These are phyloP conservation scores for Harringtonia lauricola DNA, from an alignment of 2,329 filamentous ascomycete species.

Conservation along the genomic window DNA sequence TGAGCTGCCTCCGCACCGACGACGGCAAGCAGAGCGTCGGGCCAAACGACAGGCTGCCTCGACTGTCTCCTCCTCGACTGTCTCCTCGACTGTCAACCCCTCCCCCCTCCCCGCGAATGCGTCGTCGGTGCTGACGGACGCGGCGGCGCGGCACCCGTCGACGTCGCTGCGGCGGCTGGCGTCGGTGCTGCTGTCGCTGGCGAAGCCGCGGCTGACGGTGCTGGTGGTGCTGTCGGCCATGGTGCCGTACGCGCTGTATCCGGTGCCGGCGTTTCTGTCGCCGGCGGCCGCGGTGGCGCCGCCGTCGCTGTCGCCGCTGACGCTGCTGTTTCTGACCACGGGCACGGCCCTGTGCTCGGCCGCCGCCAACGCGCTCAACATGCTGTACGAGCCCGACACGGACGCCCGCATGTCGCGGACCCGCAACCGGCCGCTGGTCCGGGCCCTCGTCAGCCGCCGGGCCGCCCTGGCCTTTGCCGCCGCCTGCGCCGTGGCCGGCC, in stretches of 20 bases:
- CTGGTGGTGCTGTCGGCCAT: slow-evolving; percentile 87
- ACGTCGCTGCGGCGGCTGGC: slow-evolving; percentile 52
- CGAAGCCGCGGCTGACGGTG: slow-evolving; percentile 89
- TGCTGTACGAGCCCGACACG: slow-evolving; percentile 86
- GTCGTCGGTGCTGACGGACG: slow-evolving; percentile 43
- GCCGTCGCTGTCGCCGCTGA: slow-evolving; percentile 81
- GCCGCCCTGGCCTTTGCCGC: slow-evolving; percentile 70
- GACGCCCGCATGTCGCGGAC: slow-evolving; percentile 94
- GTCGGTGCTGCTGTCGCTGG: slow-evolving; percentile 76
- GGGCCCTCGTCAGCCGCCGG: slow-evolving; percentile 61
- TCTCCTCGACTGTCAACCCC: neutral
- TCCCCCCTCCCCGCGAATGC: slow-evolving; percentile 18
- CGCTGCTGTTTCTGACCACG: slow-evolving; percentile 80
- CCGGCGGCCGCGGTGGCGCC: slow-evolving; percentile 29
- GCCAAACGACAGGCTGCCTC: neutral
- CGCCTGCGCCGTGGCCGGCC: slow-evolving; percentile 57
- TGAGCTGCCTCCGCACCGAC: slow-evolving; percentile 10
- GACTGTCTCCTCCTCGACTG: neutral
- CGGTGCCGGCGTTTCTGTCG: slow-evolving; percentile 74
- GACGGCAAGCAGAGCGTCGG: slow-evolving; percentile 12
- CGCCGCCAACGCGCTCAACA: slow-evolving; percentile 89
- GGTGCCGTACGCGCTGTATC: slow-evolving; percentile 85
- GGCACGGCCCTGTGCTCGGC: slow-evolving; percentile 85
- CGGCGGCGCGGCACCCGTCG: slow-evolving; percentile 36
- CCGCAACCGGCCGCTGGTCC: slow-evolving; percentile 77